Conservation (phyloP, 306 rosid genomes). For the Quercus gilva region DNA sequence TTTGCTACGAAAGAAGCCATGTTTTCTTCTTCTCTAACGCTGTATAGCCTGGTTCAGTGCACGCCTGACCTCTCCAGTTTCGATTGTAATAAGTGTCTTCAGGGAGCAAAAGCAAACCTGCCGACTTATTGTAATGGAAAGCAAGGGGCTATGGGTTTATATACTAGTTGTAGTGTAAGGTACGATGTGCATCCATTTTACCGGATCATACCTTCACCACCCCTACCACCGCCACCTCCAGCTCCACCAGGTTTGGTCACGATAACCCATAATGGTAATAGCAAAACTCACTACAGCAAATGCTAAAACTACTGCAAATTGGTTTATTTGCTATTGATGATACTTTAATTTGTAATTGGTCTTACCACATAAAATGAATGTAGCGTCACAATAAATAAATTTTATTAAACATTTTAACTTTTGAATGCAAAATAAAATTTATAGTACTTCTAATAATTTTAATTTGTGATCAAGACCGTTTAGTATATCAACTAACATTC, state of each 20-base stretch:
- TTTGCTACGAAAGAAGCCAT: neutral
- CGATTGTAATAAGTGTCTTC: slow-evolving; percentile 20
- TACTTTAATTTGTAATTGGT: too few species aligned
- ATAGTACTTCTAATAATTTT: too few species aligned
- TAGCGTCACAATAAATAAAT: too few species aligned
- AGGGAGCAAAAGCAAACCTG: neutral
- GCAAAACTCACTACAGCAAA: too few species aligned
- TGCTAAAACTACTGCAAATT: too few species aligned
- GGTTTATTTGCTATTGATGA: too few species aligned
- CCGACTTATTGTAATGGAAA: neutral
- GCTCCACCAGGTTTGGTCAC: neutral
- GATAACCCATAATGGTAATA: neutral
- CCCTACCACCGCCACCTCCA: too few species aligned
- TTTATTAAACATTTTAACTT: too few species aligned
- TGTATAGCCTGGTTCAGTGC: slow-evolving; percentile 35
- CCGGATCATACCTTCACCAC: neutral
- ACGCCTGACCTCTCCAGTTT: slow-evolving; percentile 20
- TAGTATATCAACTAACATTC: too few species aligned
- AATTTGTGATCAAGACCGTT: too few species aligned
- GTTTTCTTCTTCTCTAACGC: neutral
- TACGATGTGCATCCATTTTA: slow-evolving; percentile 22
- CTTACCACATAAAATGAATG: too few species aligned
- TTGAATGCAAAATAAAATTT: too few species aligned
- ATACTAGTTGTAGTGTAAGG: slow-evolving; percentile 33
- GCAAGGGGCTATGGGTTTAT: slow-evolving; percentile 13